Evolutionary conservation across 179 eudicot species (phyloP).

Genomic region (Spergularia azorica): DNA sequence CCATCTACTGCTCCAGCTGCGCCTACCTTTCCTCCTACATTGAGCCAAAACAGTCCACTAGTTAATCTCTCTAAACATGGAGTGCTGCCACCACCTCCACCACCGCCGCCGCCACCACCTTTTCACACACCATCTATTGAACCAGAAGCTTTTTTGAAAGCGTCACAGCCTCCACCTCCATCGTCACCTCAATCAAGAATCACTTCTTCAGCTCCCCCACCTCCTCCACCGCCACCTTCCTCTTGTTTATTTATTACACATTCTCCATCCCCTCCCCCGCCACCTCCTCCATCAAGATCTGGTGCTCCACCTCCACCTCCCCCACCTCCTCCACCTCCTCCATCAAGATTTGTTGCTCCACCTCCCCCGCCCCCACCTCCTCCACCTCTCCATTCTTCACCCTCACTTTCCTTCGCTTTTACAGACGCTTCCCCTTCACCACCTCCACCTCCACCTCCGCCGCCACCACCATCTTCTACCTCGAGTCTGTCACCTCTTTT

Average conservation of each 20-base stretch:
- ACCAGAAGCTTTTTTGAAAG: neutral
- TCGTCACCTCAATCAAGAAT: neutral
- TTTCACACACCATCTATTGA: neutral
- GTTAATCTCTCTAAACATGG: slow-evolving; percentile 1
- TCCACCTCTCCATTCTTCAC: slow-evolving; percentile 6
- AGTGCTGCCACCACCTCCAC: slow-evolving; percentile 14
- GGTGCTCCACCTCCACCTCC: slow-evolving; percentile 17
- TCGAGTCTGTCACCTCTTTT: no score
- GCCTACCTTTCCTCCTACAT: neutral
- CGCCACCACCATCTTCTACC: neutral
- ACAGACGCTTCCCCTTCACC: slow-evolving; percentile 26
- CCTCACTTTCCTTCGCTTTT: slow-evolving; percentile 3
- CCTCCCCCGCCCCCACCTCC: slow-evolving; percentile 17
- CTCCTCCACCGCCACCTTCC: slow-evolving; percentile 21
- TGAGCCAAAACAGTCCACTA: slow-evolving; percentile 6
- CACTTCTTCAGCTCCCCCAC: slow-evolving; percentile 8
- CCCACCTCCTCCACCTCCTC: slow-evolving; percentile 22
- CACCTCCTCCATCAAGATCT: slow-evolving; percentile 21
- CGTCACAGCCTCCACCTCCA: slow-evolving; percentile 8
- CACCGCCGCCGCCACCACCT: slow-evolving; percentile 11
- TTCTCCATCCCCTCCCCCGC: slow-evolving; percentile 32
- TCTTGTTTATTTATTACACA: slow-evolving; percentile 13
- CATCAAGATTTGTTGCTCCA: slow-evolving; percentile 6
- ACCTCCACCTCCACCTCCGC: slow-evolving; percentile 17
- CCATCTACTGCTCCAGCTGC: slow-evolving; percentile 15